Conservation (phyloP, 208 protist species). For the Zelonia costaricensis region DNA sequence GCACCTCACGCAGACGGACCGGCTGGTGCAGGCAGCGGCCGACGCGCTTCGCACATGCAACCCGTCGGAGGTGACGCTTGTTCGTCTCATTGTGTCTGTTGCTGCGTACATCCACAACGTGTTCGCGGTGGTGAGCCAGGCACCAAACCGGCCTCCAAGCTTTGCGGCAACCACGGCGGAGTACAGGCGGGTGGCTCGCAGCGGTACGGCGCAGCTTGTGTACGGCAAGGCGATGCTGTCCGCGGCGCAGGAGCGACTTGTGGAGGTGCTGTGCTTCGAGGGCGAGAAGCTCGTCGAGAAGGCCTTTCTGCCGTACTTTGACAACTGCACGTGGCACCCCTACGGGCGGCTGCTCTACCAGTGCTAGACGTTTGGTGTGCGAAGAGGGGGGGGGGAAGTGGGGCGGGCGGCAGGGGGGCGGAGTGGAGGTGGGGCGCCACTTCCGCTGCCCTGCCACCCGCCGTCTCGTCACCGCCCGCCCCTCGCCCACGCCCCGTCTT, state of each 20-base stretch:
- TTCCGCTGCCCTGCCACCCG: too few species aligned
- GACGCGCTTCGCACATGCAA: constrained; percentile 27
- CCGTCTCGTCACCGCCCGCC: too few species aligned
- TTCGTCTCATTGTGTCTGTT: constrained; percentile 41
- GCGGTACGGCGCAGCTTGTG: constrained; percentile 26
- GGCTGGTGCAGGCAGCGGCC: constrained; percentile 26
- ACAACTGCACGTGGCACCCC: constrained; percentile 35
- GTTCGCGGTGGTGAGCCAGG: constrained; percentile 19
- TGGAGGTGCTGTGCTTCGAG: constrained; percentile 22
- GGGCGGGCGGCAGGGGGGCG: too few species aligned
- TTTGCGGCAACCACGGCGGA: not conserved
- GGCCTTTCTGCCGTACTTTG: constrained; percentile 27
- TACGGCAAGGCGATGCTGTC: constrained; percentile 10
- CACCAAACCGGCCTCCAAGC: too few species aligned
- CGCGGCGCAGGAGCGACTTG: constrained; percentile 18
- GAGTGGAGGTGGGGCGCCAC: too few species aligned
- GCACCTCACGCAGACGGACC: constrained; percentile 5
- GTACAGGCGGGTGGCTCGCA: constrained; percentile 8
- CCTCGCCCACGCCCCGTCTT: not conserved
- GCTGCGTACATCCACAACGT: constrained; percentile 40
- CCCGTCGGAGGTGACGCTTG: constrained; percentile 31
- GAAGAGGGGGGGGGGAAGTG: too few species aligned
- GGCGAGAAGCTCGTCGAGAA: constrained; percentile 25
- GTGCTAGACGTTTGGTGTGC: constrained; percentile 4
- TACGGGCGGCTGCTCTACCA: constrained; percentile 29